phyloP scores from a whole-genome alignment of 2,329 filamentous ascomycete genomes.

The Chaetomiaceae sp. region DNA sequence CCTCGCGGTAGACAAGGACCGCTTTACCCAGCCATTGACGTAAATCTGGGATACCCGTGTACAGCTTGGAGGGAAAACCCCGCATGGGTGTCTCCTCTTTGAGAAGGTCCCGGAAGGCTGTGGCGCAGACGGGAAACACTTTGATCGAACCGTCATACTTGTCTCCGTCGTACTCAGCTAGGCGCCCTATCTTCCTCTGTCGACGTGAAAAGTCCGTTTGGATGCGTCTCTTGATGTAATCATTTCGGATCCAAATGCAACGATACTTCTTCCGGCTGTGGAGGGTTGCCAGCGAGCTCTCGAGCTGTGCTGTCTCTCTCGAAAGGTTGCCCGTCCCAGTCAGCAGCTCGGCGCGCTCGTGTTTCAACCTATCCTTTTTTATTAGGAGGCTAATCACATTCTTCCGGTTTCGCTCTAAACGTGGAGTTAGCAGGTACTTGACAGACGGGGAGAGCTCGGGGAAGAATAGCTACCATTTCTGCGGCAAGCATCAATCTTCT shows the following conservation, averaged over 20 bases:
- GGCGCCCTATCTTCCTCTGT: slow-evolving; percentile 3
- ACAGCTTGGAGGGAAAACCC: slow-evolving; percentile 9
- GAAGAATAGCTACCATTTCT: neutral
- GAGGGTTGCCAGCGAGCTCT: neutral
- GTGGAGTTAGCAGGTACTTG: neutral
- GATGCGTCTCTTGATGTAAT: slow-evolving; percentile 12
- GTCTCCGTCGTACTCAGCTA: neutral
- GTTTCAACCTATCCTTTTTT: neutral
- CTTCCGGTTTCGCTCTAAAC: neutral
- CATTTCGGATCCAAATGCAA: slow-evolving; percentile 9
- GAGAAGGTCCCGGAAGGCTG: slow-evolving; percentile 6
- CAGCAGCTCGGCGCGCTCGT: neutral
- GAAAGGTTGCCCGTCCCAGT: neutral
- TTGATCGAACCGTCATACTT: slow-evolving; percentile 6
- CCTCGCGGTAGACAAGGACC: neutral
- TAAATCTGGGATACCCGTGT: slow-evolving; percentile 12
- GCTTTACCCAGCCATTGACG: slow-evolving; percentile 11
- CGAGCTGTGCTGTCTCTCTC: neutral
- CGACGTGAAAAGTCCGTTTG: neutral
- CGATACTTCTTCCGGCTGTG: neutral
- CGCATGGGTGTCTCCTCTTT: neutral
- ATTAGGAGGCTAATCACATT: neutral
- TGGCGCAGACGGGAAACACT: slow-evolving; percentile 14
- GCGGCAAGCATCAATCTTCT: neutral
- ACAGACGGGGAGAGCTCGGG: rapidly evolving